Evolutionary conservation across 495 filamentous ascomycete species (phyloP).

Genomic region (Neurospora sp.): DNA sequence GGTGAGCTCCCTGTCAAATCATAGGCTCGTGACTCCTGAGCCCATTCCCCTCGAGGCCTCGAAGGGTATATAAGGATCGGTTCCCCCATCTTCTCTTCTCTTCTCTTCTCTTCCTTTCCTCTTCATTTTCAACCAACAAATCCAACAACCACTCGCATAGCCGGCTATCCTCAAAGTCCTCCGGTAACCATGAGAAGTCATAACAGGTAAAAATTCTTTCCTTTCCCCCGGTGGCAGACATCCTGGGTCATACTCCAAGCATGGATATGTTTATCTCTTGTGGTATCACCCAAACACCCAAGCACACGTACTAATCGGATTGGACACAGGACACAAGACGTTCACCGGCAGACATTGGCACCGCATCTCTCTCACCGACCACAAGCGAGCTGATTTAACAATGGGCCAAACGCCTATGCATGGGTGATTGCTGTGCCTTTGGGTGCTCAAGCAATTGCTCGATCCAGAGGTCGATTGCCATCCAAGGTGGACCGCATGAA

Average conservation of each 20-base stretch:
- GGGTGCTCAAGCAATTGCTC: neutral
- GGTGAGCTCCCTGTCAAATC: neutral
- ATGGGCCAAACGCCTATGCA: neutral
- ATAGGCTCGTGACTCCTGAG: neutral
- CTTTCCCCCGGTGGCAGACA: neutral
- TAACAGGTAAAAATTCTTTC: neutral
- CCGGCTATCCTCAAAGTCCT: neutral
- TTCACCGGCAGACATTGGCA: neutral
- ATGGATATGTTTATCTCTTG: neutral
- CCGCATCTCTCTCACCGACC: neutral
- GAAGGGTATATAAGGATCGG: neutral
- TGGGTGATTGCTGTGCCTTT: neutral
- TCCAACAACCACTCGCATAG: neutral
- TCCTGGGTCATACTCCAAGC: neutral
- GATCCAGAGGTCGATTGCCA: neutral
- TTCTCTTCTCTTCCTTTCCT: neutral
- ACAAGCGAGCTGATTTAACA: neutral
- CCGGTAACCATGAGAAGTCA: neutral
- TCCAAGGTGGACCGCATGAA: accelerated
- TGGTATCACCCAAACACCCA: neutral
- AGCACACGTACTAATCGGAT: neutral
- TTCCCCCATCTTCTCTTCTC: neutral
- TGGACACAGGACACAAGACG: neutral
- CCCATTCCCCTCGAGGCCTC: neutral
- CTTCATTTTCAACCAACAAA: neutral